These are phyloP conservation scores for Exophiala dermatitidis DNA, from an alignment of 2,329 filamentous ascomycete genomes.

Conservation along the genomic window DNA sequence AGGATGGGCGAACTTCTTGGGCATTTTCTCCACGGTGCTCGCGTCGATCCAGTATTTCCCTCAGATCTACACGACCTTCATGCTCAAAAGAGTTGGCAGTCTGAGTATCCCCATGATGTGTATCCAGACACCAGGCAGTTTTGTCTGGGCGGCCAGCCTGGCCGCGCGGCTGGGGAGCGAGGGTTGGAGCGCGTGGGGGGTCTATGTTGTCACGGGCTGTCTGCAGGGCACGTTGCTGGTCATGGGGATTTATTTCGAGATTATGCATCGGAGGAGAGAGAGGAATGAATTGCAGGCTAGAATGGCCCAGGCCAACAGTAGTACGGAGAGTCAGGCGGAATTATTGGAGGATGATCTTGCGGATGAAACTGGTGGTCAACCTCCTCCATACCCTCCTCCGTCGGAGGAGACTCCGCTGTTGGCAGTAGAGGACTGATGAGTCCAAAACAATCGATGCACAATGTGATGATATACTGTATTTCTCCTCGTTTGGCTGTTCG, in stretches of 20 bases:
- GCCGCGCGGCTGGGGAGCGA: conserved; percentile 68
- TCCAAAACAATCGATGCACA: not conserved
- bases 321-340: not conserved
- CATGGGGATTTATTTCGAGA: conserved; percentile 69
- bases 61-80: conserved; percentile 88
- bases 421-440: not conserved
- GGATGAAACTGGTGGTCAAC: not conserved
- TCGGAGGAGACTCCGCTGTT: not conserved
- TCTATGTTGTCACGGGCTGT: conserved; percentile 76
- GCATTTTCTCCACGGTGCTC: conserved; percentile 68
- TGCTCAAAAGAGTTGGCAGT: conserved; percentile 76
- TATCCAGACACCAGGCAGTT: conserved; percentile 89
- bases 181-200: conserved; percentile 94
- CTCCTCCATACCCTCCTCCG: not conserved
- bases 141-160: conserved; percentile 81
- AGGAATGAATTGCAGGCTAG: conserved; percentile 17
- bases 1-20: conserved; percentile 77
- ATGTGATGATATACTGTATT: too few species aligned
- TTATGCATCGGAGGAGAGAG: conserved; percentile 17
- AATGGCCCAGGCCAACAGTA: conserved; percentile 11
- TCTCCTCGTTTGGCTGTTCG: too few species aligned
- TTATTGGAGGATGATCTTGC: not conserved
- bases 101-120: conserved; percentile 97
- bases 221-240: conserved; percentile 74
- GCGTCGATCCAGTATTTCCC: conserved; percentile 88